These are phyloP conservation scores for Diatrype stigma DNA, from an alignment of 2,329 filamentous ascomycete species.

Conservation along the genomic window DNA sequence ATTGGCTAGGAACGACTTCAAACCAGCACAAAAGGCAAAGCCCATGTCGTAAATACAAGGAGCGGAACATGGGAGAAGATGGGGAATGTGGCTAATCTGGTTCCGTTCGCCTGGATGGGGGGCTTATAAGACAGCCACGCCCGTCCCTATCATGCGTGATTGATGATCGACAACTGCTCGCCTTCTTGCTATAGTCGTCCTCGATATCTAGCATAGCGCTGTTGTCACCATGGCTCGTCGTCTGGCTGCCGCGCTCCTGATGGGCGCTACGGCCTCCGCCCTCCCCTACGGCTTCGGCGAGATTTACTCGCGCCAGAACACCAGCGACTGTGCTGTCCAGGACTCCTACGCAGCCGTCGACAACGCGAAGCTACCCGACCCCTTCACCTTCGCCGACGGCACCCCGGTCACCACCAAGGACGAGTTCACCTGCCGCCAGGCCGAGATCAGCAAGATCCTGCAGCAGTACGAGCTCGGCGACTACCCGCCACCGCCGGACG, in stretches of 20 bases:
- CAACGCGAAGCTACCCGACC: conserved; percentile 40
- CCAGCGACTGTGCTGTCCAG: conserved; percentile 29
- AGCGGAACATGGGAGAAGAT: neutral
- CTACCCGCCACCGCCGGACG: conserved; percentile 42
- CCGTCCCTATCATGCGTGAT: neutral
- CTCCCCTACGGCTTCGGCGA: conserved; percentile 24
- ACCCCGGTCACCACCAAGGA: conserved; percentile 39
- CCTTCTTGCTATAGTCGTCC: conserved; percentile 1
- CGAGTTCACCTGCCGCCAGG: conserved; percentile 44
- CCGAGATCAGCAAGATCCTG: conserved; percentile 44
- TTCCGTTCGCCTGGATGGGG: neutral
- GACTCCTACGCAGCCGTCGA: conserved; percentile 32
- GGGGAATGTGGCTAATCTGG: neutral
- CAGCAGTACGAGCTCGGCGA: conserved; percentile 49
- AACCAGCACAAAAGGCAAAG: neutral
- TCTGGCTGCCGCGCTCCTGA: conserved; percentile 20
- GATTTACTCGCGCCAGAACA: conserved; percentile 34
- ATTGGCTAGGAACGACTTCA: neutral
- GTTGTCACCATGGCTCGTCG: conserved; percentile 20
- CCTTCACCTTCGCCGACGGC: conserved; percentile 42
- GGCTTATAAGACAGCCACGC: neutral
- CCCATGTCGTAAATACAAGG: neutral
- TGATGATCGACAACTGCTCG: neutral
- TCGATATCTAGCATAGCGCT: conserved; percentile 1
- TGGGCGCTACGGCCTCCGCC: conserved; percentile 30